phyloP scores from a whole-genome alignment of 140 eudicot genomes.

The Oenanthe javanica region DNA sequence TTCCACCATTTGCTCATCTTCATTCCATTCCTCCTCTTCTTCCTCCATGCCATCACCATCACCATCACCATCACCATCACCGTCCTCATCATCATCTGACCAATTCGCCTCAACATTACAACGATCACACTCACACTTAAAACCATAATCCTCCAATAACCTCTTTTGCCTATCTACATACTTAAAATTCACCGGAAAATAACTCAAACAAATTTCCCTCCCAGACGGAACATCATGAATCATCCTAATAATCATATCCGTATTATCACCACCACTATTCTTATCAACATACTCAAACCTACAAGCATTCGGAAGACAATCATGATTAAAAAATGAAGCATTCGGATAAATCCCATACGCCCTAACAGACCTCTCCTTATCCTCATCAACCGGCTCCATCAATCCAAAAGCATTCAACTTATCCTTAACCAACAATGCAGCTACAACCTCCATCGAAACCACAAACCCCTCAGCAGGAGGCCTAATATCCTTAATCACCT shows the following conservation, averaged over 20 bases:
- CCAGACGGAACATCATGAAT: constrained; percentile 73
- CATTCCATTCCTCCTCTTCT: constrained; percentile 20
- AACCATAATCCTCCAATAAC: constrained; percentile 75
- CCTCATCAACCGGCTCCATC: constrained; percentile 61
- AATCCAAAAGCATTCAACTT: constrained; percentile 78
- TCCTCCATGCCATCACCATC: constrained; percentile 25
- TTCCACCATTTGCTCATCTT: constrained; percentile 19
- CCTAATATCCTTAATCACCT: constrained; percentile 28
- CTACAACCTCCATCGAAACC: constrained; percentile 37
- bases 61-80: constrained; percentile 24
- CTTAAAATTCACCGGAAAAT: constrained; percentile 79
- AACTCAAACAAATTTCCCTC: constrained; percentile 77
- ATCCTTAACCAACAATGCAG: constrained; percentile 65
- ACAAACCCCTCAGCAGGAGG: constrained; percentile 19
- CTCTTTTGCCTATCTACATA: constrained; percentile 60
- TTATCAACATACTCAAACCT: constrained; percentile 52
- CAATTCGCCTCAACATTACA: constrained; percentile 80
- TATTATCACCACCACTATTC: constrained; percentile 28
- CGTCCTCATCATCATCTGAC: constrained; percentile 61
- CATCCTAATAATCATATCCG: constrained; percentile 57
- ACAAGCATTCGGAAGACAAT: constrained; percentile 90
- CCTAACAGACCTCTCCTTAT: constrained; percentile 62
- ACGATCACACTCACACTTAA: constrained; percentile 73
- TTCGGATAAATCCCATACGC: constrained; percentile 76
- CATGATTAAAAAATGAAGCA: constrained; percentile 84